phyloP scores from a whole-genome alignment of 768 basidiomycete species.

The Tephrocybe rancida region DNA sequence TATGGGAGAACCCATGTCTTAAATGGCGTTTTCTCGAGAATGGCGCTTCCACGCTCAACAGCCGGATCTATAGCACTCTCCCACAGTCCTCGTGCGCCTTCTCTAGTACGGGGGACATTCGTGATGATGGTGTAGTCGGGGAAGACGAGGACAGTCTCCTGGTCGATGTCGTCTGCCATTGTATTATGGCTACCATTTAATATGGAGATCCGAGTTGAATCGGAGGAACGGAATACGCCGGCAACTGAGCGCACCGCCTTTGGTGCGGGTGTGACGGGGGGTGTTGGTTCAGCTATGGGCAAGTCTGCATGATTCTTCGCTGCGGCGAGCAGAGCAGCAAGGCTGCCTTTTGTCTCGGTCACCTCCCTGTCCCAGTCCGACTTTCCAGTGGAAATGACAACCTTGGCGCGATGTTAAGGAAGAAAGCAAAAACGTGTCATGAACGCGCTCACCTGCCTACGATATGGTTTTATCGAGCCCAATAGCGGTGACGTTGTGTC shows the following conservation, averaged over 20 bases:
- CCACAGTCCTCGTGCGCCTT: constrained; percentile 76
- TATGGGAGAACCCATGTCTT: constrained; percentile 87
- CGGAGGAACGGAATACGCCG: constrained; percentile 62
- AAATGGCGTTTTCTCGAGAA: constrained; percentile 46
- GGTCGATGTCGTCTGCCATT: constrained; percentile 60
- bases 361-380: constrained; percentile 88
- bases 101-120: constrained; percentile 62
- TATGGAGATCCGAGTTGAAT: constrained; percentile 63
- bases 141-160: constrained; percentile 84
- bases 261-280: constrained; percentile 22
- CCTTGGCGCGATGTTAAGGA: constrained; percentile 39
- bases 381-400: constrained; percentile 89
- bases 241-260: constrained; percentile 37
- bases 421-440: constrained; percentile 2
- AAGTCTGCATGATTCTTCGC: constrained; percentile 31
- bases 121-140: constrained; percentile 90
- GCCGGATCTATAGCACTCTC: constrained; percentile 60
- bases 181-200: constrained; percentile 85
- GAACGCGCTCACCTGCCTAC: constrained; percentile 60
- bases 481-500: constrained; percentile 84
- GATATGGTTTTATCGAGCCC: constrained; percentile 85
- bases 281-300: constrained; percentile 27
- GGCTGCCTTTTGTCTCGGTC: constrained; percentile 65
- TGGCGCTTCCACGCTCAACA: constrained; percentile 48
- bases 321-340: constrained; percentile 62